phyloP scores from a whole-genome alignment of 2,329 filamentous ascomycete genomes.

The Diaporthe aspalathi region DNA sequence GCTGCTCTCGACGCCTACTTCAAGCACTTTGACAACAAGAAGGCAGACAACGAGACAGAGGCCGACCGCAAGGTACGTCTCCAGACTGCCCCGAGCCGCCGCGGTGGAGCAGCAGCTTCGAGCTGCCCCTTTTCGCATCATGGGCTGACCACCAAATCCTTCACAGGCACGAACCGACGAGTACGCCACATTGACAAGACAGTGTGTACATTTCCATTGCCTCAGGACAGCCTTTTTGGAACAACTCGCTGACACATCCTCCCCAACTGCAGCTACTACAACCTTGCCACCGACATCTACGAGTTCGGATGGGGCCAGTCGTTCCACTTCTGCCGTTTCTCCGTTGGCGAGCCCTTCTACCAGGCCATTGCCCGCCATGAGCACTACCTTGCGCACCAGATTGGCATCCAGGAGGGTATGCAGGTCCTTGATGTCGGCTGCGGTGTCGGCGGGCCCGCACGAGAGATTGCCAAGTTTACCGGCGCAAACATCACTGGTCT shows the following conservation, averaged over 20 bases:
- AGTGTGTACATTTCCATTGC: constrained; percentile 68
- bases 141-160: constrained; percentile 40
- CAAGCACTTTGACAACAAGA: constrained; percentile 88
- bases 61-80: constrained; percentile 80
- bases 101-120: neutral
- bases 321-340: constrained; percentile 98
- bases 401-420: constrained; percentile 87
- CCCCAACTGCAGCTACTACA: constrained; percentile 79
- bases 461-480: constrained; percentile 96
- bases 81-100: neutral
- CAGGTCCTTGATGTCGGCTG: constrained; percentile 96
- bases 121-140: neutral
- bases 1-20: constrained; percentile 84
- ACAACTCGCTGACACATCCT: constrained; percentile 40
- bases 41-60: constrained; percentile 80
- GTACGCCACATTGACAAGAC: constrained; percentile 92
- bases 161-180: constrained; percentile 80
- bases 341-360: constrained; percentile 84
- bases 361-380: constrained; percentile 96
- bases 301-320: constrained; percentile 97
- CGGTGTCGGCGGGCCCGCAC: constrained; percentile 93
- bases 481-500: constrained; percentile 89
- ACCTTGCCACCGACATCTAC: constrained; percentile 94
- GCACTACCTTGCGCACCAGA: constrained; percentile 94
- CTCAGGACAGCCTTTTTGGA: neutral